A percentile compares a stretch with the other conserved stretches of the same genome.
phyloP scores from a whole-genome alignment of 352 stramenopile species.

The Phytophthora pisi region DNA sequence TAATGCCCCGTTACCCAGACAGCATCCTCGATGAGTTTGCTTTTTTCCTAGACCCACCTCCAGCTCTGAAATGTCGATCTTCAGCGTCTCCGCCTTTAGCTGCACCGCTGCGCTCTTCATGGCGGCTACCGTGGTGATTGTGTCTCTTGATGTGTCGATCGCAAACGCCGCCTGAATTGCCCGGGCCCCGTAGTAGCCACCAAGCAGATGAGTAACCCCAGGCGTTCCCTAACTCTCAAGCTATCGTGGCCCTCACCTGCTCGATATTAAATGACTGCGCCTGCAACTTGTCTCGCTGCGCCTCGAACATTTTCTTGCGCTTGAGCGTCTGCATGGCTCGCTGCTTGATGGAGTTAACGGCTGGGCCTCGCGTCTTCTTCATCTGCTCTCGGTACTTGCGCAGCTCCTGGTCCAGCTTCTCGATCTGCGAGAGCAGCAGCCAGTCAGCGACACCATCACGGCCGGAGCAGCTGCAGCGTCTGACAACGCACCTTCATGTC shows the following conservation, averaged over 20 bases:
- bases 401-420: slow-evolving; percentile 82
- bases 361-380: slow-evolving; percentile 71
- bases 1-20: neutral
- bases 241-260: slow-evolving; percentile 45
- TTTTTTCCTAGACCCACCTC: slow-evolving; percentile 65
- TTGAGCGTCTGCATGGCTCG: slow-evolving; percentile 88
- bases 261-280: slow-evolving; percentile 90
- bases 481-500: slow-evolving; percentile 70
- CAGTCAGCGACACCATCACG: slow-evolving; percentile 2
- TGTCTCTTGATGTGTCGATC: slow-evolving; percentile 94
- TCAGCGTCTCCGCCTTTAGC: slow-evolving; percentile 95
- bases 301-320: slow-evolving; percentile 90
- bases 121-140: slow-evolving; percentile 91
- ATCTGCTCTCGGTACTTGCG: slow-evolving; percentile 87
- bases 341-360: slow-evolving; percentile 81
- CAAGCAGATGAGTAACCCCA: neutral
- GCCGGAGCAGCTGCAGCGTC: neutral
- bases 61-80: slow-evolving; percentile 96
- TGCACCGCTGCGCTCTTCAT: slow-evolving; percentile 94
- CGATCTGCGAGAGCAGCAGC: slow-evolving; percentile 49
- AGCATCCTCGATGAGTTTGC: neutral
- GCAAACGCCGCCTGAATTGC: slow-evolving; percentile 74
- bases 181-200: neutral
- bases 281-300: slow-evolving; percentile 77
- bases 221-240: neutral